Evolutionary conservation across 495 filamentous ascomycete species (phyloP), one percentile per base, ranked within the genome.

Genomic region (Poronia punctata): DNA sequence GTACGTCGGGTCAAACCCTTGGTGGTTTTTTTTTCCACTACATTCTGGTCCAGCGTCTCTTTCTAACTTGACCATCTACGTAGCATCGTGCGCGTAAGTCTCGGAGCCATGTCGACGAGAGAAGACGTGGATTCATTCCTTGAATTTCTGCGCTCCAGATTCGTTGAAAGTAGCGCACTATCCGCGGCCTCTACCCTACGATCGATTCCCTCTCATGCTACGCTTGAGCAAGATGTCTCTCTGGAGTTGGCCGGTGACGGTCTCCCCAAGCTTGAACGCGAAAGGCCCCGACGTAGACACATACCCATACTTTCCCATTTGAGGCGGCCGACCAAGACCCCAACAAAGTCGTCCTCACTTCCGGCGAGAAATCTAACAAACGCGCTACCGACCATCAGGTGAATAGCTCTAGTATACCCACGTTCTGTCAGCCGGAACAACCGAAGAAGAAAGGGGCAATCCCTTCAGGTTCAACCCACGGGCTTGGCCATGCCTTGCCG

Each of bases 91-190:
- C 66, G 83, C 7, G 77, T 74, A 4, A 83, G 79, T 45, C 58
- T 88, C 5, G 83, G 83, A 4, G 83, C 82, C 3, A 85, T 85
- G 81, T 83, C 76, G 45, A 84, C 73, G 1, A 42, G 62, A 15
- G 46, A 64, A 3, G 83, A 88, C 40, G 70, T 86, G 10, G 68
- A 76, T 25, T 57, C 46, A 0, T 73, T 86, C 31, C 25, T 84
- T 2, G 42, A 58, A 3, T 85, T 84, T 50, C 26, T 85, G 5
- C 50, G 65, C 15, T 61, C 78, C 4, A 62, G 65, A 8, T 83
- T 76, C 31, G 35, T 68, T 27, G 41, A 40, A 29, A 34, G 34
- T 39, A 25, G 43, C 40, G 20, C 43, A 12, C 15, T 35, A 29
- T 46, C 43, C 18, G 43, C 37, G 4, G 19, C 43, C 4, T 40